Evolutionary conservation across 768 basidiomycete genomes (phyloP), one percentile per base, ranked within the genome.

Genomic region (Mrakia frigida): DNA sequence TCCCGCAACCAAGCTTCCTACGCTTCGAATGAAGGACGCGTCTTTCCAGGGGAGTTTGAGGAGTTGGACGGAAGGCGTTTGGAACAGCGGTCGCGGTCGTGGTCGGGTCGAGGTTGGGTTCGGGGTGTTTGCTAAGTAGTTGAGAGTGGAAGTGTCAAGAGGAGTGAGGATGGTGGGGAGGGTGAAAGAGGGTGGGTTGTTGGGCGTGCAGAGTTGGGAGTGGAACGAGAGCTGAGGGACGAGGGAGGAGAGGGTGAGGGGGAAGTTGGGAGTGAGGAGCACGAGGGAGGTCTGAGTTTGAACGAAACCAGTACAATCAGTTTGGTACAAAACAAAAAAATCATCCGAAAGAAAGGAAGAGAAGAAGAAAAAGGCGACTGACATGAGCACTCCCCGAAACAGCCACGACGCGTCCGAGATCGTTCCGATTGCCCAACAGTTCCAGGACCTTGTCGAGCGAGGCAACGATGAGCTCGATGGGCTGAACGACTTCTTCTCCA

Each of bases 381-480:
- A 90, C 90, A 86, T 92, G 92, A 0, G 92, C 91, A 79, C 89
- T 86, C 50, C 92, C 92, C 13, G 91, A 90, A 78, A 93, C 89
- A 0, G 89, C 87, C 82, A 88, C 90, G 79, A 93, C 89, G 81
- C 89, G 87, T 35, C 87, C 84, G 60, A 93, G 79, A 81, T 93
- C 91, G 80, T 90, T 87, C 79, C 87, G 90, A 83, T 88, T 85
- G 80, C 87, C 85, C 39, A 70, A 53, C 46, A n/a, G 13, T 46
- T 70, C 69, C n/a, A 59, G 41, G 9, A 60, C 85, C 90, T 83
- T 82, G 92, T 92, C 92, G 70, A 94, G 87, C 23, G 87, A 90
- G 82, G 91, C 92, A 74, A 92, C 89, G 92, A 92, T 93, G 91
- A 93, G 92, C 81, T 94, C 92, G 65, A 94, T 87, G 1, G 92